Evolutionary conservation across 345 rosid genomes (phyloP).

Genomic region (Eucalyptus erythrocorys): DNA sequence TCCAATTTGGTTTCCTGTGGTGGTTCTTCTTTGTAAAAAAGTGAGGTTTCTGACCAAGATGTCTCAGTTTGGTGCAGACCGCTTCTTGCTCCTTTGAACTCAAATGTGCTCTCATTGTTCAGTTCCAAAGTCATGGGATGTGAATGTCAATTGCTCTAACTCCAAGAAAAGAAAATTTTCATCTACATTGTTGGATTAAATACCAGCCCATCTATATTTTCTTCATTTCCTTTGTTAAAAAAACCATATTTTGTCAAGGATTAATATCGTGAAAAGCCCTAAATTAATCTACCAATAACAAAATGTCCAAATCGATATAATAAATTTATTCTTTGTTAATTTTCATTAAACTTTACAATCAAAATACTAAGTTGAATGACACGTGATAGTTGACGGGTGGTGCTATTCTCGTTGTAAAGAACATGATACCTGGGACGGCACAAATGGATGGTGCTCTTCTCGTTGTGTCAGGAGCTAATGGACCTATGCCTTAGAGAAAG

Average conservation of each 20-base stretch:
- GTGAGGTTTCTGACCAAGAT: not conserved
- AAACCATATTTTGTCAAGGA: not conserved
- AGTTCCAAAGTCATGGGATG: not conserved
- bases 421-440: conserved; percentile 85
- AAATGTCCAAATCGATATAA: too few species aligned
- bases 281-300: too few species aligned
- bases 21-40: not conserved
- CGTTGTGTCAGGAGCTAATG: conserved; percentile 78
- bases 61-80: not conserved
- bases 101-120: not conserved
- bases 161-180: not conserved
- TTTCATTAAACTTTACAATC: too few species aligned
- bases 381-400: fast-evolving
- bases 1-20: not conserved
- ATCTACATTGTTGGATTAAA: not conserved
- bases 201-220: not conserved
- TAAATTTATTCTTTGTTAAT: too few species aligned
- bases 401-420: conserved; percentile 26
- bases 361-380: too few species aligned
- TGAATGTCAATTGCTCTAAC: not conserved
- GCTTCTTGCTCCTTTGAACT: not conserved
- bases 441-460: conserved; percentile 95
- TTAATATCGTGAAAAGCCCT: too few species aligned
- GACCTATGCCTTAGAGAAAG: conserved; percentile 93
- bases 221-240: not conserved